Base-by-base conservation (phyloP, 257 asterid genomes). In the Solanum appendiculatum region DNA sequence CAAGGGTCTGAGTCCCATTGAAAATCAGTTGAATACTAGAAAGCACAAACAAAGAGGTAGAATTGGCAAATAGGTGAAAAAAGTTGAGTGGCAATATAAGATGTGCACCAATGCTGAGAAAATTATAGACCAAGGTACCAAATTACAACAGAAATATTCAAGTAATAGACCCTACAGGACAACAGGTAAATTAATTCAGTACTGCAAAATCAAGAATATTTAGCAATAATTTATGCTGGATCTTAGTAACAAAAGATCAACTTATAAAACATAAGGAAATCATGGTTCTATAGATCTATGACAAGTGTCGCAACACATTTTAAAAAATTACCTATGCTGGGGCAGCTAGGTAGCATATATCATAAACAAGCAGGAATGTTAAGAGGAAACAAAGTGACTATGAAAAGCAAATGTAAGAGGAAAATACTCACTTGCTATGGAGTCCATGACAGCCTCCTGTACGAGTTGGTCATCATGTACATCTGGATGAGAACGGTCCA, bases 401-500 rank as follows among this genome's bases (percentile, higher is more conserved):
- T 39, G 16, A 72, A 27, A 31, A 84, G 64, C 60, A 44, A 44
- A 89, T 90, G 84, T 40, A 83, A 70, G 64, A 72, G 84, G 84
- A 74, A 84, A 82, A 15, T 83, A 90, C 93, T 69, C 91, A 97
- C 99, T 90, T 86, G 88, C n/a, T 84, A 90, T 75, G 29, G 96
- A 92, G 73, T 91, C 93, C 86, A 60, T 31, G 83, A 91, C 89
- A 66, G 98, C 93, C 83, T 96, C 98, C 89, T 95, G 94, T 48
- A 91, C 78, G 83, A 97, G 92, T 83, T 92, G 91, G 34, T 93
- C 95, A 87, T 97, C 99, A 86, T 93, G 91, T 88, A 97, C 99
- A 93, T 97, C 97, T 37, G 99, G 98, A 89, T 97, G 99, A 85
- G 98, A 92, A 69, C 98, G 97, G 84, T 97, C 99, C 86, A 91